Evolutionary conservation across 805 yeast species (phyloP).

Genomic region (Candida dendrica): DNA sequence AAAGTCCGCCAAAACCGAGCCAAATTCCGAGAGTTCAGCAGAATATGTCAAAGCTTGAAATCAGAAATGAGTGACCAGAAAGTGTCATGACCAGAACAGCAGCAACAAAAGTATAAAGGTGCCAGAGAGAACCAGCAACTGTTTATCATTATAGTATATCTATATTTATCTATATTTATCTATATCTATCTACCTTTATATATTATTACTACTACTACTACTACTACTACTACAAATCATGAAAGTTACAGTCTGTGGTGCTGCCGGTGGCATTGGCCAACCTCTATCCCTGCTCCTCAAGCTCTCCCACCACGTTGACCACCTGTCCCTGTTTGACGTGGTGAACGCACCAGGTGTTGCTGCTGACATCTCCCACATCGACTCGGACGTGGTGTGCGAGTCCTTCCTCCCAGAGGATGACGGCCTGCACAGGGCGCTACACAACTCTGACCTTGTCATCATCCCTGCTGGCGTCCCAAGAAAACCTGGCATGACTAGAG

Average conservation of each 20-base stretch:
- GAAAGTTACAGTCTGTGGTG: constrained; percentile 76
- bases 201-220: no score
- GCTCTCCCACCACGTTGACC: constrained; percentile 63
- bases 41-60: no score
- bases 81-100: no score
- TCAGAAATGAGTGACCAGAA: no score
- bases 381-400: constrained; percentile 60
- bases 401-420: constrained; percentile 63
- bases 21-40: no score
- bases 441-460: constrained; percentile 77
- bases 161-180: no score
- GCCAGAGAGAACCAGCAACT: no score
- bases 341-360: constrained; percentile 78
- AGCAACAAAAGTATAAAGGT: no score
- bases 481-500: constrained; percentile 87
- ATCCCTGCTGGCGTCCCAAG: constrained; percentile 90
- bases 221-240: constrained; percentile 19
- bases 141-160: no score
- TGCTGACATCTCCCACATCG: constrained; percentile 72
- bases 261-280: constrained; percentile 82
- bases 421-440: constrained; percentile 62
- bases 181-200: no score
- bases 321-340: constrained; percentile 65
- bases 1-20: no score
- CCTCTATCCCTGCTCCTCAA: constrained; percentile 62